A percentile compares a stretch with the other conserved stretches of the same genome.
Evolutionary conservation across 2,329 filamentous ascomycete genomes (phyloP).

Genomic region (Verticillium albo-atrum): DNA sequence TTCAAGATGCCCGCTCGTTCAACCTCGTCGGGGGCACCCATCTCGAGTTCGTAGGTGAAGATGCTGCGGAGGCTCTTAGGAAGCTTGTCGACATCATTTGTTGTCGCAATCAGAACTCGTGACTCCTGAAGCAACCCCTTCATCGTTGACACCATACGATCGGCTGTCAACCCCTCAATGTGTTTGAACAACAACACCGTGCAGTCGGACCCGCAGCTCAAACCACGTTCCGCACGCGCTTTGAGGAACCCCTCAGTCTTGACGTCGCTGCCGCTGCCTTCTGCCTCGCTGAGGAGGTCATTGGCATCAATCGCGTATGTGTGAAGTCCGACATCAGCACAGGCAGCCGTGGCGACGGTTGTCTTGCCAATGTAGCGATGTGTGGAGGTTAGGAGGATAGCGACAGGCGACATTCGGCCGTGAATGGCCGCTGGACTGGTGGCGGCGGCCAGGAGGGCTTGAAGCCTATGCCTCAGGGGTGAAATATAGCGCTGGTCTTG

Average conservation of each 20-base stretch:
- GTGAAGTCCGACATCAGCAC: constrained; percentile 85
- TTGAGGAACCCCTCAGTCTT: constrained; percentile 92
- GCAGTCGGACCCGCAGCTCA: constrained; percentile 79
- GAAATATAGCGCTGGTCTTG: constrained; percentile 47
- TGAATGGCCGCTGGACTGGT: constrained; percentile 85
- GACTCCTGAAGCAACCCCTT: constrained; percentile 77
- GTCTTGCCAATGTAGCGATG: constrained; percentile 92
- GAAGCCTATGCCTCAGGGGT: constrained; percentile 64
- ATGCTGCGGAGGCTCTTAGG: constrained; percentile 84
- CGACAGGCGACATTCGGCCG: constrained; percentile 80
- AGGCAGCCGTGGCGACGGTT: constrained; percentile 71
- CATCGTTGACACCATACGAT: constrained; percentile 81
- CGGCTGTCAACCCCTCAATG: constrained; percentile 84
- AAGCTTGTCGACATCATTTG: constrained; percentile 91
- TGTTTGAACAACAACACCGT: constrained; percentile 86
- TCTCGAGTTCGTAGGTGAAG: constrained; percentile 93
- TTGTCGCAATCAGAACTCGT: constrained; percentile 86
- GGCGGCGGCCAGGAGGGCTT: constrained; percentile 82
- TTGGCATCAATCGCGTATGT: constrained; percentile 86
- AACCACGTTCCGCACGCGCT: constrained; percentile 79
- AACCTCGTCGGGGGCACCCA: constrained; percentile 85
- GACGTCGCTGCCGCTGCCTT: constrained; percentile 80
- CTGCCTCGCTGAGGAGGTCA: constrained; percentile 89
- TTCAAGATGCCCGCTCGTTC: constrained; percentile 85
- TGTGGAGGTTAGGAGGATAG: constrained; percentile 83